A percentile compares a stretch with the other conserved stretches of the same genome.
These are phyloP conservation scores for Colletotrichum liaoningense DNA, from an alignment of 2,329 filamentous ascomycete species.

Conservation along the genomic window DNA sequence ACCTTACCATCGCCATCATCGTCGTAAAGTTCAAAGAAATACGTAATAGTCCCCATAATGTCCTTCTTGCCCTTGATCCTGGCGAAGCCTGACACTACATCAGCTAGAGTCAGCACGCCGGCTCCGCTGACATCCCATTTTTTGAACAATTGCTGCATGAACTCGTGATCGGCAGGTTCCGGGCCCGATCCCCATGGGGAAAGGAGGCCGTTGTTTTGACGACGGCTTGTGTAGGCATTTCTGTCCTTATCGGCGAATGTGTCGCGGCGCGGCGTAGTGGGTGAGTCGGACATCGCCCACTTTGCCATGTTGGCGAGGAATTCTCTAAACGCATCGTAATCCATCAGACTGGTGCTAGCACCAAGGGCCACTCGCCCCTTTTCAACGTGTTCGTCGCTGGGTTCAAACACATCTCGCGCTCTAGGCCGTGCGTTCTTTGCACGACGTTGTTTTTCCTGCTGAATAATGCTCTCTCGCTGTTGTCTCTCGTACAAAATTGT, in stretches of 20 bases:
- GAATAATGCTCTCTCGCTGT: slow-evolving; percentile 80
- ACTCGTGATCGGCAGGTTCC: slow-evolving; percentile 91
- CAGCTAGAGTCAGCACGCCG: slow-evolving; percentile 85
- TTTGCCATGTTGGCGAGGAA: slow-evolving; percentile 90
- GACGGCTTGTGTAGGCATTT: slow-evolving; percentile 52
- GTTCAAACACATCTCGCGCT: slow-evolving; percentile 49
- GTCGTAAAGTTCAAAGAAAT: slow-evolving; percentile 98
- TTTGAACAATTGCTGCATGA: slow-evolving; percentile 86
- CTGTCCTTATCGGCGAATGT: slow-evolving; percentile 62
- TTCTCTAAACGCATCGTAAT: slow-evolving; percentile 95
- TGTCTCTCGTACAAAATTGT: slow-evolving; percentile 91
- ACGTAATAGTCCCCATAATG: slow-evolving; percentile 97
- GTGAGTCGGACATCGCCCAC: slow-evolving; percentile 93
- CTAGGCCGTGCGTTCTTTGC: slow-evolving; percentile 71
- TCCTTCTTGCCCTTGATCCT: slow-evolving; percentile 93
- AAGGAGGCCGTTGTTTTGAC: slow-evolving; percentile 38
- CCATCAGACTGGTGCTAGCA: slow-evolving; percentile 92
- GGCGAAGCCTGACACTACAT: slow-evolving; percentile 91
- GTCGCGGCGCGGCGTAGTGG: slow-evolving; percentile 65
- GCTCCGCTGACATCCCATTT: slow-evolving; percentile 87
- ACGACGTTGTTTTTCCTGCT: slow-evolving; percentile 78
- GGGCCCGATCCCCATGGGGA: slow-evolving; percentile 68
- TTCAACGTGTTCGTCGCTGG: slow-evolving; percentile 68
- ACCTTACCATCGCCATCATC: slow-evolving; percentile 92
- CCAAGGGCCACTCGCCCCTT: slow-evolving; percentile 89